Percentiles rank a stretch among this genome's conserved stretches.
Evolutionary conservation across 2,329 filamentous ascomycete species (phyloP).

Genomic region (Cryphonectria carpinicola): DNA sequence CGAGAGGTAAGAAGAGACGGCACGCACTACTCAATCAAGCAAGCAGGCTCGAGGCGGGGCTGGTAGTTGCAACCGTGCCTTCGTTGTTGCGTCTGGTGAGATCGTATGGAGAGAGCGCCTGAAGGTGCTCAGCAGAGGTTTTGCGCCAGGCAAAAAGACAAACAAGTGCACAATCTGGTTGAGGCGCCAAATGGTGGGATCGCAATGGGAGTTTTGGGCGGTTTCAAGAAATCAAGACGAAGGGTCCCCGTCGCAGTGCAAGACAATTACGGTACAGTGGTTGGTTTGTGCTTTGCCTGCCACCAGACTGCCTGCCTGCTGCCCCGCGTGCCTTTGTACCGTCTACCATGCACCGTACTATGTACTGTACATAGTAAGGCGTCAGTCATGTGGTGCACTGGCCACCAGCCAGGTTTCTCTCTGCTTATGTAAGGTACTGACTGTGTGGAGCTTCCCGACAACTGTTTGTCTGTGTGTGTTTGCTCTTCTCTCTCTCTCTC

Average conservation of each 20-base stretch:
- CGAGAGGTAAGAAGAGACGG: constrained; percentile 4
- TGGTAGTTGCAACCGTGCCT: not conserved
- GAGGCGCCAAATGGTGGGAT: not conserved
- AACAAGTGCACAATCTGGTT: not conserved
- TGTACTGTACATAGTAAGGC: not conserved
- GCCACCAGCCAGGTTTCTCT: not conserved
- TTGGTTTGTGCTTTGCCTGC: not conserved
- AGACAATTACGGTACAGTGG: not conserved
- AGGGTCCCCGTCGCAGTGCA: not conserved
- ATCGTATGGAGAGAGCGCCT: not conserved
- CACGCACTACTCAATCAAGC: constrained; percentile 9
- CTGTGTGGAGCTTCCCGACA: not conserved
- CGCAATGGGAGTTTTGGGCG: not conserved
- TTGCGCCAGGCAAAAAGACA: constrained; percentile 24
- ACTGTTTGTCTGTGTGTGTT: too few relatives aligned
- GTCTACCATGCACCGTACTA: not conserved
- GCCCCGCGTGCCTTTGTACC: not conserved
- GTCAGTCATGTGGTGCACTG: not conserved
- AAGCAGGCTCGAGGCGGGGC: not conserved
- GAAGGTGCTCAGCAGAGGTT: not conserved
- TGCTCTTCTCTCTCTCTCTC: too few relatives aligned
- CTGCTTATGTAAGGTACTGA: not conserved
- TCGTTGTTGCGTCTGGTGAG: not conserved
- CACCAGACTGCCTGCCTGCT: not conserved
- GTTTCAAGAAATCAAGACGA: not conserved